Percentiles rank a stretch among this genome's conserved stretches.
Conservation (phyloP, 768 basidiomycete species). For the Xerocomellus amylosporus region DNA sequence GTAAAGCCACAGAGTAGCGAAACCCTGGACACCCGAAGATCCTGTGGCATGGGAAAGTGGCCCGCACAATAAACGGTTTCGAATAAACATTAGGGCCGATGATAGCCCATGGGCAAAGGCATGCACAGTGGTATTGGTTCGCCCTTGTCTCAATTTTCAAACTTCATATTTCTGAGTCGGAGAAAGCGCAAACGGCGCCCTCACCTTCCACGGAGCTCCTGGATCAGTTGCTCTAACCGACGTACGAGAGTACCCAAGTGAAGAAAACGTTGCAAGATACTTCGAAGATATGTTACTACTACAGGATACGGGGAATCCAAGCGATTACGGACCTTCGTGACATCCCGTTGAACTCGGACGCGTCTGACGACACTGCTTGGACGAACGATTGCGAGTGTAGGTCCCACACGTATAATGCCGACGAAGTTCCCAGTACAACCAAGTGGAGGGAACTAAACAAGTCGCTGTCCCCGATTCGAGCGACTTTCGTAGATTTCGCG, state of each 20-base stretch:
- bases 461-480: slow-evolving; percentile 46
- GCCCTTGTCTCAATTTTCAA: slow-evolving; percentile 37
- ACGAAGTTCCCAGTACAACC: slow-evolving; percentile 66
- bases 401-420: slow-evolving; percentile 66
- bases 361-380: slow-evolving; percentile 37
- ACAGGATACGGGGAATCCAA: background rate
- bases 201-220: slow-evolving; percentile 49
- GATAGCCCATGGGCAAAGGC: slow-evolving; percentile 67
- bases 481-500: slow-evolving; percentile 36
- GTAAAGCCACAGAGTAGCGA: slow-evolving; percentile 47
- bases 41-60: slow-evolving; percentile 35
- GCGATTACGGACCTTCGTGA: slow-evolving; percentile 49
- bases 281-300: slow-evolving; percentile 25
- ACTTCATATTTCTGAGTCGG: slow-evolving; percentile 3
- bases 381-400: slow-evolving; percentile 52
- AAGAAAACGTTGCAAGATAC: slow-evolving; percentile 60
- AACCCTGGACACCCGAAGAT: slow-evolving; percentile 19
- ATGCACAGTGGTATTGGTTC: slow-evolving; percentile 54
- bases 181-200: slow-evolving; percentile 4
- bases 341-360: slow-evolving; percentile 43
- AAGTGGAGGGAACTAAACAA: slow-evolving; percentile 53
- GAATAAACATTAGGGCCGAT: slow-evolving; percentile 49
- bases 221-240: slow-evolving; percentile 57
- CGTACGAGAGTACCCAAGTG: slow-evolving; percentile 66
- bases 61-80: slow-evolving; percentile 41